Conservation (phyloP, 371 early-diverging fungal genomes). For the Mortierella sp. region DNA sequence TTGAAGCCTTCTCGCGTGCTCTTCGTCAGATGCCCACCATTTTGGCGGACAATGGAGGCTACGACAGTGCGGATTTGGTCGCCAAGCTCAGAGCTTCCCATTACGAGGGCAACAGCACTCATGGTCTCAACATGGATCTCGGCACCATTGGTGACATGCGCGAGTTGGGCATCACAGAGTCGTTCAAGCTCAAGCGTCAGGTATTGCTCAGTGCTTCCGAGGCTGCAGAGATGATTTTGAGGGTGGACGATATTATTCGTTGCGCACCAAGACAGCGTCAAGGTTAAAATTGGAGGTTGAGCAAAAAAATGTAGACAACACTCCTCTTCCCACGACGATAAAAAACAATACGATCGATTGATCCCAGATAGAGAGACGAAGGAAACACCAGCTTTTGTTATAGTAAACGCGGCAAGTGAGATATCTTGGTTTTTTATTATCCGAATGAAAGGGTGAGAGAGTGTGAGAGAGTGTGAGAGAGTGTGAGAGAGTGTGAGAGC, state of each 20-base stretch:
- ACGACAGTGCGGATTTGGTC: constrained; percentile 95
- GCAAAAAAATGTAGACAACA: no score
- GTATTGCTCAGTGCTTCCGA: constrained; percentile 97
- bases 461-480: no score
- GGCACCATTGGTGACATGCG: constrained; percentile 89
- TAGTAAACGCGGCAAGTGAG: no score
- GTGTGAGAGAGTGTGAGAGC: no score
- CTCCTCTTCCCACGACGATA: no score
- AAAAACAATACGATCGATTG: no score
- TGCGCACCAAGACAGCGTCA: constrained; percentile 82
- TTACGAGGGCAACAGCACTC: constrained; percentile 80
- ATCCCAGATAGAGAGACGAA: no score
- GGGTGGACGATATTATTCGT: constrained; percentile 99
- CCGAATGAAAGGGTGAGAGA: no score
- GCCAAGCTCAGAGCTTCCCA: constrained; percentile 94
- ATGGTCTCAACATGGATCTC: constrained; percentile 93
- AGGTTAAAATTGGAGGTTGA: constrained; percentile 8
- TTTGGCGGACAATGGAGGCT: constrained; percentile 99
- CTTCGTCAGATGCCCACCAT: constrained; percentile 98
- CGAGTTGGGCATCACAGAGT: constrained; percentile 95
- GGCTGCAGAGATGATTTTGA: constrained; percentile 98
- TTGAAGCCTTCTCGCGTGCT: constrained; percentile 96
- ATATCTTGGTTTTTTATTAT: no score
- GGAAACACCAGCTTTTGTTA: no score
- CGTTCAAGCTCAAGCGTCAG: constrained; percentile 97